A percentile compares a stretch with the other conserved stretches of the same genome.
Evolutionary conservation across 495 filamentous ascomycete species (phyloP).

Genomic region (Lasiosphaeriaceae sp.): DNA sequence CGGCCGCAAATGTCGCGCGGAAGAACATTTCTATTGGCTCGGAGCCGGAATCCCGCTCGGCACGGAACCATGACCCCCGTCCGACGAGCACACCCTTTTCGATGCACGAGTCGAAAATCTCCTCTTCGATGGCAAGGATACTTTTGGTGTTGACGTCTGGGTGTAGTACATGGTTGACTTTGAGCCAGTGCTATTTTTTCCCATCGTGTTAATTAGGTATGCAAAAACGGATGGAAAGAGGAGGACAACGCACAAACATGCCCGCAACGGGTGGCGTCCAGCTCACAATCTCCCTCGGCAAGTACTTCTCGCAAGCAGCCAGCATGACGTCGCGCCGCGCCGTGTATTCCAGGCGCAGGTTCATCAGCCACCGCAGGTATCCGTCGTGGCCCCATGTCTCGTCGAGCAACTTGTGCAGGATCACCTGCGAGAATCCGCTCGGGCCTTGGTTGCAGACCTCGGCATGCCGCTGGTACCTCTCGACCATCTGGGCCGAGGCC

Average conservation of each 20-base stretch:
- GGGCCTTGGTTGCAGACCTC: conserved; percentile 82
- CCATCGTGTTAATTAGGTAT: neutral
- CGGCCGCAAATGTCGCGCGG: conserved; percentile 83
- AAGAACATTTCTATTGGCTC: conserved; percentile 63
- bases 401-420: conserved; percentile 85
- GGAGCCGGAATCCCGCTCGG: conserved; percentile 37
- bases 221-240: neutral
- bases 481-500: conserved; percentile 75
- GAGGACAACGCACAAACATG: conserved; percentile 77
- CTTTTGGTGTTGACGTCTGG: conserved; percentile 55
- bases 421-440: conserved; percentile 73
- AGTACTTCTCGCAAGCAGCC: conserved; percentile 73
- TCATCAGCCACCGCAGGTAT: conserved; percentile 84
- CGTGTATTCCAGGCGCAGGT: conserved; percentile 81
- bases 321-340: conserved; percentile 69
- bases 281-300: conserved; percentile 73
- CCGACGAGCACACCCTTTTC: conserved; percentile 69
- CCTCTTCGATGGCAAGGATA: conserved; percentile 72
- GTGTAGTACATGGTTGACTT: conserved; percentile 71
- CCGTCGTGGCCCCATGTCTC: conserved; percentile 94
- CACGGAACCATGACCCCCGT: conserved; percentile 85
- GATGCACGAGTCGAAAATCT: conserved; percentile 72
- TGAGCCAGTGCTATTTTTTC: conserved; percentile 68
- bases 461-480: conserved; percentile 70
- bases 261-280: conserved; percentile 86